Evolutionary conservation across 2,329 filamentous ascomycete genomes (phyloP), one percentile per base, ranked within the genome.

Genomic region (Beauveria medogensis): DNA sequence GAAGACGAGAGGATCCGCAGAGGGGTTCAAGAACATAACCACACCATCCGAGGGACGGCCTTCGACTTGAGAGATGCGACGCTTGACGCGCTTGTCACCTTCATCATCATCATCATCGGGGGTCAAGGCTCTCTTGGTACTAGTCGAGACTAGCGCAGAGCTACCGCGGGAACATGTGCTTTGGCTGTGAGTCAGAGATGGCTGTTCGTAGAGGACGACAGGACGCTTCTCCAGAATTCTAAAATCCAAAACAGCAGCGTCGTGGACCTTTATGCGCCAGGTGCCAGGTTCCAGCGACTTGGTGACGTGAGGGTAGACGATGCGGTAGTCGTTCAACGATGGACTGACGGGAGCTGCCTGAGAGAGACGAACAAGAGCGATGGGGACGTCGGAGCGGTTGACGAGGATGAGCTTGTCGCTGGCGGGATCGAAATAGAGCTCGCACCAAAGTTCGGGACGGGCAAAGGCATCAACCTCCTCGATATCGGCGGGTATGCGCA

Each of bases 401-500:
- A 78, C 69, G 28, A 85, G 76, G 62, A 85, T 82, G 65, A 83
- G 77, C 68, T 80, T 79, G 68, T 85, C 82, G 71, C 82, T 83
- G 64, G 77, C 74, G 18, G 82, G 82, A 69, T 85, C 80, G 65
- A 84, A 85, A 66, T 84, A 85, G 41, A 85, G 73, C 69, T 84
- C 81, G 68, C 81, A 84, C 80, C 80, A 83, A n/a, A 85, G 66
- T 5, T 79, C 76, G 18, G 80, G 80, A 18, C 78, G 73, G 8
- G 73, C 69, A 9, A 70, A 72, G 50, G 75, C 74, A 62, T 78
- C 74, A 47, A 75, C 75, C 61, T 78, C 74, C 46, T 73, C 71
- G 55, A 72, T 73, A 60, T 80, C 94, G 59, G 77, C 76, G 5
- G 82, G 82, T 61, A 85, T 82, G 55, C 78, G 75, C 63, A 85